Evolutionary conservation across 306 rosid species (phyloP), one percentile per base, ranked within the genome.

Genomic region (Lablab purpureus): DNA sequence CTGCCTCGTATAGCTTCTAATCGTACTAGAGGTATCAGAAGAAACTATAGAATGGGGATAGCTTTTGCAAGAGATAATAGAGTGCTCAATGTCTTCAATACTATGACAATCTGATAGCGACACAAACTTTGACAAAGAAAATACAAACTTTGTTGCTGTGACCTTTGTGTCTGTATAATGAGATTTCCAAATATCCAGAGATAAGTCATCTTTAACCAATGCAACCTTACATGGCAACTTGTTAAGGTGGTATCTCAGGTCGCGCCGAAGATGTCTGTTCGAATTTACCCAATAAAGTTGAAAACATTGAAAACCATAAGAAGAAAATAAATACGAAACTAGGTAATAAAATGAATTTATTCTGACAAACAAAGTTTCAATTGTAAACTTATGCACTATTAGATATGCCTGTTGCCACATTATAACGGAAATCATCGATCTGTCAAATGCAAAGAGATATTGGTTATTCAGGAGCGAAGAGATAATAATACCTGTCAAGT

Each of bases 191-290:
- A 84, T 51, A 3, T 89, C 87, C 78, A 89, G 75, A 23, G 84
- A 71, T 46, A 91, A 81, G 71, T 69, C 83, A 74, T 89, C 90
- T 58, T 88, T 85, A 55, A 93, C 83, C 70, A 87, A 28, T 65
- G 90, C 93, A 54, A 93, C 79, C 87, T 91, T 91, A 81, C 88
- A 87, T 9, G 98, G 87, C 81, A 91, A 81, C 80, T 85, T 89
- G 84, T 79, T 85, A 59, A 79, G 81, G 70, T 89, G 88, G 84
- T 51, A 83, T 70, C 86, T 84, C 84, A 85, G 36, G 66, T 93
- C 94, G 46, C 89, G 85, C 71, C 86, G 67, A 65, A 91, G 86
- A 77, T 88, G 84, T 88, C 98, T 93, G 83, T 62, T 79, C 70
- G 55, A 21, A 46, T 67, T 74, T 76, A 18, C 25, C 13, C 14